Conservation (phyloP, 2,329 filamentous ascomycete species). For the Pleomassaria siparia region DNA sequence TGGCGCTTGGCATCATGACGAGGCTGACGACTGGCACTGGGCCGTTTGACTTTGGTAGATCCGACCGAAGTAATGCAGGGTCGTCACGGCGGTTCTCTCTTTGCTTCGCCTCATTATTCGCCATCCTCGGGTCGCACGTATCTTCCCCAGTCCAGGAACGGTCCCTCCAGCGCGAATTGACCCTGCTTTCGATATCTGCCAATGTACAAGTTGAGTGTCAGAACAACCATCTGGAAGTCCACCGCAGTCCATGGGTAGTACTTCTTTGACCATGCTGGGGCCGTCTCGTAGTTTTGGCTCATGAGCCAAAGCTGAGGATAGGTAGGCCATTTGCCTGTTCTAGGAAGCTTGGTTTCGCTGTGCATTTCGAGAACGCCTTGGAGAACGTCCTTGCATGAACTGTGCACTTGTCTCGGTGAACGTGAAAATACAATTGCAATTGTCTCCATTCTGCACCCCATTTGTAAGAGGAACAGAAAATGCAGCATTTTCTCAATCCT, state of each 20-base stretch:
- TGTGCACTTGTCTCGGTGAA: constrained; percentile 23
- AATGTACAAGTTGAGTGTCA: constrained; percentile 33
- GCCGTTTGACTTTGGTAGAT: constrained; percentile 14
- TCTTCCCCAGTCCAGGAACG: constrained; percentile 24
- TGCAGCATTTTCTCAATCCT: constrained; percentile 32
- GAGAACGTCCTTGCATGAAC: constrained; percentile 29
- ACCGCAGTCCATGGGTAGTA: constrained; percentile 26
- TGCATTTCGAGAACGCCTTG: constrained; percentile 26
- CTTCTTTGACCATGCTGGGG: constrained; percentile 7
- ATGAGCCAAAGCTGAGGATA: neutral
- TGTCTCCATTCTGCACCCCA: constrained; percentile 27
- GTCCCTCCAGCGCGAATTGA: constrained; percentile 22
- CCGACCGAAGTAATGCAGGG: no score
- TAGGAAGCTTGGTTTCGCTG: constrained; percentile 18
- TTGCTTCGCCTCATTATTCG: no score
- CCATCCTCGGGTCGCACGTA: constrained; percentile 4
- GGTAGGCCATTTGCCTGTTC: neutral
- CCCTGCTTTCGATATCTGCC: constrained; percentile 32
- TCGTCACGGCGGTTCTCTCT: no score
- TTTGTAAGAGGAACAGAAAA: constrained; percentile 28
- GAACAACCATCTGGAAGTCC: constrained; percentile 25
- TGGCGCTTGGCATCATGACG: constrained; percentile 13
- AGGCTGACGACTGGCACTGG: constrained; percentile 11
- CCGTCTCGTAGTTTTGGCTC: constrained; percentile 12
- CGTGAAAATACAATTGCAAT: constrained; percentile 33